These are phyloP conservation scores for Erodium texanum DNA, from an alignment of 441 rosid genomes.

Conservation along the genomic window DNA sequence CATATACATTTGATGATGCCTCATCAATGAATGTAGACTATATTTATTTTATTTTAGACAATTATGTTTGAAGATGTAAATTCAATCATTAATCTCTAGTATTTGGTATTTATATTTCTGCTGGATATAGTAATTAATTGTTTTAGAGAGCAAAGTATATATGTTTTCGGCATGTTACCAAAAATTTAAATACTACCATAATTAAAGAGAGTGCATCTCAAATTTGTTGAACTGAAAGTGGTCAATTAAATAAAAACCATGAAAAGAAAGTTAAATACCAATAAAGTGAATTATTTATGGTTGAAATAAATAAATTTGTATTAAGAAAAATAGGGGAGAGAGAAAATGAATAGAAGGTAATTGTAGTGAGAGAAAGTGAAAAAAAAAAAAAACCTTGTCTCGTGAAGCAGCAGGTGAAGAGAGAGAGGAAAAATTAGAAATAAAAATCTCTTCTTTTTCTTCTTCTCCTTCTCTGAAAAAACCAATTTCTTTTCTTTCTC, in stretches of 20 bases:
- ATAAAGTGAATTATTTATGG: background rate
- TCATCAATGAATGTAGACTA: too few relatives aligned
- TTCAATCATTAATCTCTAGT: too few relatives aligned
- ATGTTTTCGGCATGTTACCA: too few relatives aligned
- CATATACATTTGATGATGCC: too few relatives aligned
- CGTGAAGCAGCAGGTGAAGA: background rate
- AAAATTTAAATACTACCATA: too few relatives aligned
- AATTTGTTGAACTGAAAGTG: background rate
- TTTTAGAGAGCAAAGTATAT: too few relatives aligned
- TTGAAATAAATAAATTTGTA: background rate
- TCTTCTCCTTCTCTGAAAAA: background rate
- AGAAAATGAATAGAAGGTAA: background rate
- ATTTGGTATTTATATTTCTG: too few relatives aligned
- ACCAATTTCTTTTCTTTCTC: background rate
- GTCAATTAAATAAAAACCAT: background rate
- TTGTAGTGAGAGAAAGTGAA: too few relatives aligned
- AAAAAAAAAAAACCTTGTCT: background rate
- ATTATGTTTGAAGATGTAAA: too few relatives aligned
- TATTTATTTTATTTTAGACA: too few relatives aligned
- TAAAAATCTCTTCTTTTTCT: background rate
- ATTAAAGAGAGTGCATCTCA: background rate
- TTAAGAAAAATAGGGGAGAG: background rate
- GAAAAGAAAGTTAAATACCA: background rate
- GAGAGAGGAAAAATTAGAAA: background rate
- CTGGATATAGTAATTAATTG: too few relatives aligned